Base-by-base conservation (phyloP, 345 rosid species). In the Brassica incana region DNA sequence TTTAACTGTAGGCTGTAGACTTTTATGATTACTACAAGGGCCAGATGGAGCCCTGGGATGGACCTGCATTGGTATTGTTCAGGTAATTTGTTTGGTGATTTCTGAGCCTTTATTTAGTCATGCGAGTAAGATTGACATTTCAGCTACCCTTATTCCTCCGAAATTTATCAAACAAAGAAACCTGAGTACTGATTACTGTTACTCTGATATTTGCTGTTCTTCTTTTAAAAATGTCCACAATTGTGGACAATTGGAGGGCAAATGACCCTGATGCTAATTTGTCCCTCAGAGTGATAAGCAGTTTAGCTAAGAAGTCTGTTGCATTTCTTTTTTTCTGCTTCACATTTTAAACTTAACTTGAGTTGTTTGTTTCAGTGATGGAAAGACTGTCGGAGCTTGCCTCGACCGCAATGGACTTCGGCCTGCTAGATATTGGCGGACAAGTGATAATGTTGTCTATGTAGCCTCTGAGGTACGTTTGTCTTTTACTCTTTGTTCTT, bases 41-140 rank as follows among this genome's bases (percentile, higher is more conserved):
- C 73, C 99, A 95, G 87, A 95, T 95, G 99, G 99, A 93, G 89
- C 86, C 99, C 78, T 95, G 99, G 99, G 99, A 95, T 90, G 99
- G 99, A 80, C 99, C 99, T 77, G 99, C 99, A 65, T 85, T 95
- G 80, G 85, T 95, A 30, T 82, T 93, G 78, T 95, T 95, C 90
- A 95, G 99, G 99, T 93, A 79, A 81, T 35, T 65, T 80, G 64
- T 65, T 14, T 62, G 76, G 30, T 16, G 65, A 67, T 72, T 71
- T 56, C 52, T 67, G 18, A 48, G 43, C 2, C 65, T 64, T 54
- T 3, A 4, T 67, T 56, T 33, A 61, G 45, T 73, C 62, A 71
- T 58, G 67, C 18, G 66, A 7, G 25, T 32, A 67, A 76, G 70
- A 66, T 65, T 68, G 65, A 60, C 38, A 23, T 68, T 12, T 16